These are phyloP conservation scores for Podaxis carcinomalis DNA, from an alignment of 768 basidiomycete genomes.

Conservation along the genomic window DNA sequence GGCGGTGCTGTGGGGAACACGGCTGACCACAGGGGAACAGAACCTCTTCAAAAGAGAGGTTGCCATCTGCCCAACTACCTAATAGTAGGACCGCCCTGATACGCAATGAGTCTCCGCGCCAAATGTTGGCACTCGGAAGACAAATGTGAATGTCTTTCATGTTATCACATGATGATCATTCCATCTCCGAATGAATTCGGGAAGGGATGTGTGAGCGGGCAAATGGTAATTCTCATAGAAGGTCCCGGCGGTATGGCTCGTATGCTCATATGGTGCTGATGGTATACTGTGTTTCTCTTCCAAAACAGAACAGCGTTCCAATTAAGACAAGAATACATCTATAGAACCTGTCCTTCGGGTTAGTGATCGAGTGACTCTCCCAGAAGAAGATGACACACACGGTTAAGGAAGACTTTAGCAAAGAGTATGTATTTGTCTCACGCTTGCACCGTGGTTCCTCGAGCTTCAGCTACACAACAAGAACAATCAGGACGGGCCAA, in stretches of 20 bases:
- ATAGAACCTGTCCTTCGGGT: neutral
- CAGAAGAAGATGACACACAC: too few species aligned
- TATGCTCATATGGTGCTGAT: neutral
- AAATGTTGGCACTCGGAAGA: constrained; percentile 4
- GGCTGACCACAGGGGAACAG: neutral
- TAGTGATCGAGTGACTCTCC: neutral
- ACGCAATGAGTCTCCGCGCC: constrained; percentile 9
- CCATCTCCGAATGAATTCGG: constrained; percentile 6
- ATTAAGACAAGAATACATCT: neutral
- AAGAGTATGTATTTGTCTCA: neutral
- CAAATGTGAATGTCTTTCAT: neutral
- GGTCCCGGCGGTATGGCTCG: too few species aligned
- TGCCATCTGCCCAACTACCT: neutral
- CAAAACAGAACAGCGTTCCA: neutral
- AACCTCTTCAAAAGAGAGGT: neutral
- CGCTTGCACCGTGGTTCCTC: neutral
- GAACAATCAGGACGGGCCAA: neutral
- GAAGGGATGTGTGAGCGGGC: neutral
- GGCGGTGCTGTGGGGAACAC: neutral
- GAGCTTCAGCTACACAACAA: neutral
- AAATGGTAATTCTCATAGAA: neutral
- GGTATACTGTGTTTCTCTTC: neutral
- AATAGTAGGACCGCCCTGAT: neutral
- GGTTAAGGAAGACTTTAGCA: neutral
- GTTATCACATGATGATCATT: constrained; percentile 8